Percentiles rank a stretch among this genome's conserved stretches.
Conservation (phyloP, 768 basidiomycete species). For the Asterophora lycoperdoides region DNA sequence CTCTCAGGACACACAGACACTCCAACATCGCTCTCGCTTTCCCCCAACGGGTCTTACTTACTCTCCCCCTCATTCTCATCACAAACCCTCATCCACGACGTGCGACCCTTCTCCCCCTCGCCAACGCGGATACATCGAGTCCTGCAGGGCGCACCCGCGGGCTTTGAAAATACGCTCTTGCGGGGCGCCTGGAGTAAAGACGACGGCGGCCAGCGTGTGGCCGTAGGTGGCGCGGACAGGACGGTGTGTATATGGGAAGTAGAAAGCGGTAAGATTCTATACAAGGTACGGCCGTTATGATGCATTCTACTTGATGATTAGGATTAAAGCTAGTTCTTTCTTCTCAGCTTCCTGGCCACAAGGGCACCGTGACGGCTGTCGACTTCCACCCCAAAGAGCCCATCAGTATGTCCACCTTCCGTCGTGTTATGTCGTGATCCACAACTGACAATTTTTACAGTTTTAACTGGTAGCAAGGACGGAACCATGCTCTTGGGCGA, state of each 20-base stretch:
- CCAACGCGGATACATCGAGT: conserved; percentile 78
- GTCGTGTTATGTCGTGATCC: background rate
- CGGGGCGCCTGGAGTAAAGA: conserved; percentile 85
- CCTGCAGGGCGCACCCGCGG: conserved; percentile 83
- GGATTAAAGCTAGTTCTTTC: background rate
- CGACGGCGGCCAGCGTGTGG: conserved; percentile 76
- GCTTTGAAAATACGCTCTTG: conserved; percentile 87
- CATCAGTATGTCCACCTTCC: conserved; percentile 59
- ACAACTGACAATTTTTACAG: conserved; percentile 33
- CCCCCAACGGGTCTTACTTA: conserved; percentile 82
- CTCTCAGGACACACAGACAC: conserved; percentile 89
- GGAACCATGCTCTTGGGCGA: conserved; percentile 90
- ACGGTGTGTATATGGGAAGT: conserved; percentile 88
- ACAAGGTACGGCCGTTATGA: conserved; percentile 59
- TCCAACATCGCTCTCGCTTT: conserved; percentile 88
- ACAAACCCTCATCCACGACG: conserved; percentile 84
- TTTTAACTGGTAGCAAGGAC: conserved; percentile 91
- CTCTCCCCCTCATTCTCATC: conserved; percentile 91
- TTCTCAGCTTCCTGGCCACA: conserved; percentile 85
- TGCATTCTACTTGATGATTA: background rate
- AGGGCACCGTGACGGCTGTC: conserved; percentile 91
- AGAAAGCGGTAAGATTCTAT: conserved; percentile 67
- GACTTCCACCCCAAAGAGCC: conserved; percentile 97
- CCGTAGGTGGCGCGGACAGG: conserved; percentile 87
- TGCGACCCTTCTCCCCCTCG: conserved; percentile 89